These are phyloP conservation scores for Schizochytrium sp. DNA, from an alignment of 108 stramenopile genomes.

Conservation along the genomic window DNA sequence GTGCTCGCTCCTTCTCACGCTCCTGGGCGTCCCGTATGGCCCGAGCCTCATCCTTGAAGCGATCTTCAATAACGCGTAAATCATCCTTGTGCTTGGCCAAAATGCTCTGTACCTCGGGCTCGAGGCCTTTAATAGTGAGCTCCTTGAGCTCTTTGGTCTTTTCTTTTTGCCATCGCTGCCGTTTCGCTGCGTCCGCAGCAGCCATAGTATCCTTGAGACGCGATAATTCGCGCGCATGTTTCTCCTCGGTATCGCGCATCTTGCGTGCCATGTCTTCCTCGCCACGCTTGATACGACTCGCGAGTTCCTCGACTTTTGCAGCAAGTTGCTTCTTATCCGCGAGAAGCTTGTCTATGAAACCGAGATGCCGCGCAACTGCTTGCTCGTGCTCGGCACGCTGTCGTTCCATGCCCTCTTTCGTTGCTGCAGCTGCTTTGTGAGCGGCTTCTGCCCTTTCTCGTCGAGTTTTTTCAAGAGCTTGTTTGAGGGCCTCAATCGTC, in stretches of 20 bases:
- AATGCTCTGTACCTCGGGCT: constrained; percentile 27
- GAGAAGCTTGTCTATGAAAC: constrained; percentile 4
- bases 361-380: background rate
- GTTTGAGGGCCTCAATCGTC: background rate
- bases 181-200: background rate
- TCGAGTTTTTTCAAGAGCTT: background rate
- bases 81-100: constrained; percentile 25
- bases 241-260: background rate
- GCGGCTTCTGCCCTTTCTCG: background rate
- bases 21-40: background rate
- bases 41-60: constrained; percentile 15
- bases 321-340: background rate
- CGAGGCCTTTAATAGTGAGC: constrained; percentile 25
- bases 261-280: background rate
- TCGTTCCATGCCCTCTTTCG: background rate
- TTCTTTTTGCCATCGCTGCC: constrained; percentile 20
- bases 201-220: background rate
- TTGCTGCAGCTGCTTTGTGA: background rate
- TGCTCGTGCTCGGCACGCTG: background rate
- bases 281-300: background rate
- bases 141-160: constrained; percentile 24
- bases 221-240: background rate
- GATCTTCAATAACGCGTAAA: background rate
- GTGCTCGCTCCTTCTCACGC: background rate
- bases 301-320: background rate